Percentiles rank a stretch among this genome's conserved stretches.
Conservation (phyloP, 257 asterid genomes). For the Hygrophila difformis region DNA sequence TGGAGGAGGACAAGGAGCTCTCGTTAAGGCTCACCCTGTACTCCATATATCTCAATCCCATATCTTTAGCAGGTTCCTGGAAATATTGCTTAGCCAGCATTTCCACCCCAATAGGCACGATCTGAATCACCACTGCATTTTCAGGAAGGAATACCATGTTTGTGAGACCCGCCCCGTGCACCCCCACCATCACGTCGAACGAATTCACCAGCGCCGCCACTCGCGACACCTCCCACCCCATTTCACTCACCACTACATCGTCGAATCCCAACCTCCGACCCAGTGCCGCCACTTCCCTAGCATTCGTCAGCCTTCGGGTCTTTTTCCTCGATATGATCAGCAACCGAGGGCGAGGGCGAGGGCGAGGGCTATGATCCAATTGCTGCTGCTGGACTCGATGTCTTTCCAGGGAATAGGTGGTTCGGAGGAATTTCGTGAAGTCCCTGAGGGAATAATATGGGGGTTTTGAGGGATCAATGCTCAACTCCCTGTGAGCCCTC, state of each 20-base stretch:
- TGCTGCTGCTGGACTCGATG: background rate
- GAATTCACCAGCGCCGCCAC: conserved; percentile 32
- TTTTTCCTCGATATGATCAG: conserved; percentile 37
- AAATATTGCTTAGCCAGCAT: conserved; percentile 22
- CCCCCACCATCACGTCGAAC: conserved; percentile 53
- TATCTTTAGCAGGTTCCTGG: conserved; percentile 26
- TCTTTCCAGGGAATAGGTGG: conserved; percentile 26
- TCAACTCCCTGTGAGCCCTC: conserved; percentile 25
- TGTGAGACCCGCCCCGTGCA: conserved; percentile 74
- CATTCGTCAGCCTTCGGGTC: conserved; percentile 29
- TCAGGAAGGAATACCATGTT: conserved; percentile 66
- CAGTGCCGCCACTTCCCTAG: conserved; percentile 15
- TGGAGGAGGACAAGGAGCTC: conserved; percentile 46
- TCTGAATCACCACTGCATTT: conserved; percentile 47
- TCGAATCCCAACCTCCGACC: conserved; percentile 39
- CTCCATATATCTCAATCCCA: conserved; percentile 42
- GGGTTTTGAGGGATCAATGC: conserved; percentile 22
- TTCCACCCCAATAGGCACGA: conserved; percentile 38
- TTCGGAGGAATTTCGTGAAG: conserved; percentile 33
- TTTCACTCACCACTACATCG: conserved; percentile 21
- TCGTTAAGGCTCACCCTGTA: conserved; percentile 40
- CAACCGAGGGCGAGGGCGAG: conserved; percentile 22
- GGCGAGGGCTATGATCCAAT: background rate
- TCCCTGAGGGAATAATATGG: conserved; percentile 19
- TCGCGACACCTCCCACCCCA: conserved; percentile 6